These are phyloP conservation scores for Fusarium sp. DNA, from an alignment of 2,329 filamentous ascomycete species.

Conservation along the genomic window DNA sequence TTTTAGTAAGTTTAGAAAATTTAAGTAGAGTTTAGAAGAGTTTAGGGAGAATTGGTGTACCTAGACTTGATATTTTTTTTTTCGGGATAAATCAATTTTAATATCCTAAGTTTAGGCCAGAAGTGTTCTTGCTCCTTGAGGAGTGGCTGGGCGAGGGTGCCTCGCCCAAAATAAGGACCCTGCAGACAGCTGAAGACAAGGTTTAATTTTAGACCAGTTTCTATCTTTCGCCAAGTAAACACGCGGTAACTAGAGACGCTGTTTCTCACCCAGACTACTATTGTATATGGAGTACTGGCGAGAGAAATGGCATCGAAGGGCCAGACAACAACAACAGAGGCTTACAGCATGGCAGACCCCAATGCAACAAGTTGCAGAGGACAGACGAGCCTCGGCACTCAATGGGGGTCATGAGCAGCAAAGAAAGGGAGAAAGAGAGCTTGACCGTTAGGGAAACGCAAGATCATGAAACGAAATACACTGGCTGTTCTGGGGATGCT, in stretches of 20 bases:
- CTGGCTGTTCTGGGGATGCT: accelerated
- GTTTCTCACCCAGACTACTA: neutral
- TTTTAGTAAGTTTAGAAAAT: no score
- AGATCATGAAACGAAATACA: no score
- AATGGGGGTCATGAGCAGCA: no score
- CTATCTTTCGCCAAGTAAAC: neutral
- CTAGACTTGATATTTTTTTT: neutral
- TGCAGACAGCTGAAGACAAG: neutral
- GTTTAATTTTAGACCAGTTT: neutral
- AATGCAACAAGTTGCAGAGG: no score
- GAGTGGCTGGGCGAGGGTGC: neutral
- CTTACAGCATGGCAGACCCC: no score
- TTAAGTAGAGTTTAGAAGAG: no score
- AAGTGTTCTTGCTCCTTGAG: neutral
- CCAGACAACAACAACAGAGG: no score
- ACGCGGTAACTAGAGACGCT: neutral
- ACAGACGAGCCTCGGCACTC: no score
- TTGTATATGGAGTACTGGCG: no score
- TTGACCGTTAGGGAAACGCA: no score
- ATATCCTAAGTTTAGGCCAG: neutral
- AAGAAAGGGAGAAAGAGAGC: no score
- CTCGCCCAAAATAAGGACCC: neutral
- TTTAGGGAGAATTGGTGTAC: neutral
- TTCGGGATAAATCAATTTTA: neutral
- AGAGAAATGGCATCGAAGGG: no score